Conservation (phyloP, 768 basidiomycete species). For the Amanita pseudoporphyria region DNA sequence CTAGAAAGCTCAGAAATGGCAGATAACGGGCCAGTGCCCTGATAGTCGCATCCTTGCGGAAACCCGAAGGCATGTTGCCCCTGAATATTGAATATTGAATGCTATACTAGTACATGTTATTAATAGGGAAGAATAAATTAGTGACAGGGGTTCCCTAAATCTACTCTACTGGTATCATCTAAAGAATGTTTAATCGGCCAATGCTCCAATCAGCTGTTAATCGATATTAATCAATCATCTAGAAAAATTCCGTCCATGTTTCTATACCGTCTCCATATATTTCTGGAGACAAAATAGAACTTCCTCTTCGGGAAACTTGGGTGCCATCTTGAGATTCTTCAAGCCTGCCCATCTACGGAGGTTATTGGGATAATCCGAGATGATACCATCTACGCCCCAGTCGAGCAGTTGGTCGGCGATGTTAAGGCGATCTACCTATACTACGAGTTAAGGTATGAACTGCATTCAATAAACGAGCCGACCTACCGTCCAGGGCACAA, state of each 20-base stretch:
- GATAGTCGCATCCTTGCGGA: neutral
- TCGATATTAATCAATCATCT: neutral
- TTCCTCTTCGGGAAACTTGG: conserved; percentile 46
- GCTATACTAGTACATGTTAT: neutral
- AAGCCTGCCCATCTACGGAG: conserved; percentile 50
- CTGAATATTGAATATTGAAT: no score
- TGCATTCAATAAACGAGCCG: neutral
- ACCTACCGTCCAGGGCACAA: conserved; percentile 71
- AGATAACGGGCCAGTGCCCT: neutral
- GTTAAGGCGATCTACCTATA: conserved; percentile 52
- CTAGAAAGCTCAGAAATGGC: neutral
- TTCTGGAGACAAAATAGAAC: conserved; percentile 54
- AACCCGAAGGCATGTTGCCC: neutral
- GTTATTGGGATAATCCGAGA: conserved; percentile 62
- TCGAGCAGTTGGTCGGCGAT: conserved; percentile 50
- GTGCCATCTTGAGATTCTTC: conserved; percentile 40
- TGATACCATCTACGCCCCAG: conserved; percentile 66
- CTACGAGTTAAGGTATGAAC: neutral
- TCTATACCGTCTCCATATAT: conserved; percentile 29
- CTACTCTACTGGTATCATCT: neutral
- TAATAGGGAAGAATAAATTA: neutral
- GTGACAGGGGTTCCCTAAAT: neutral
- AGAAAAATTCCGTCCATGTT: neutral
- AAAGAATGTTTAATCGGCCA: neutral
- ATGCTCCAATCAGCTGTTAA: neutral